These are phyloP conservation scores for Xylaria flabelliformis DNA, from an alignment of 495 filamentous ascomycete genomes.

Conservation along the genomic window DNA sequence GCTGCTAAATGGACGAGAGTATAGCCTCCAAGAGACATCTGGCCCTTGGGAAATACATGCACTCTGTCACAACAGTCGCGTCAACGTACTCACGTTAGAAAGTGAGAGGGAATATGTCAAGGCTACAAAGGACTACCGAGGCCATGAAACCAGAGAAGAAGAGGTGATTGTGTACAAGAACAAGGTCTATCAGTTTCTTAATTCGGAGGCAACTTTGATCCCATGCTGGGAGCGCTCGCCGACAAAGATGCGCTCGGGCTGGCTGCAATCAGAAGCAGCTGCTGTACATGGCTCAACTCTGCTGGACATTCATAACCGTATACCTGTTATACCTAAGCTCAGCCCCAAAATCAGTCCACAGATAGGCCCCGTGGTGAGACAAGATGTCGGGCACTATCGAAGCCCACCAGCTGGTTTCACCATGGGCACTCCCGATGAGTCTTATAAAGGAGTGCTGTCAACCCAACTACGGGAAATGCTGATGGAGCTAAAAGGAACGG, in stretches of 20 bases:
- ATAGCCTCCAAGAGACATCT: slow-evolving; percentile 18
- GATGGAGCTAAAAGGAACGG: not conserved
- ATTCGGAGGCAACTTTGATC: slow-evolving; percentile 26
- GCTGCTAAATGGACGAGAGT: not conserved
- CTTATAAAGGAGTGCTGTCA: not conserved
- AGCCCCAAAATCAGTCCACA: slow-evolving; percentile 2
- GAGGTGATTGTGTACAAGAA: slow-evolving; percentile 10
- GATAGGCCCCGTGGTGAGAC: not conserved
- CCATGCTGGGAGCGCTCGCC: slow-evolving; percentile 29
- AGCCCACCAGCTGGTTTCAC: no score
- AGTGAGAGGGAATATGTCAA: slow-evolving; percentile 15
- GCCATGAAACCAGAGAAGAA: slow-evolving; percentile 18
- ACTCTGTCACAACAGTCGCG: slow-evolving; percentile 32
- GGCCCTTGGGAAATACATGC: slow-evolving; percentile 36
- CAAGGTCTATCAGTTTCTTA: slow-evolving; percentile 24
- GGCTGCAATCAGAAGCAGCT: slow-evolving; percentile 29
- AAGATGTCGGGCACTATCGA: not conserved
- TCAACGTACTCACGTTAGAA: slow-evolving; percentile 24
- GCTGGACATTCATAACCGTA: slow-evolving; percentile 16
- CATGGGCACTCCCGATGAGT: not conserved
- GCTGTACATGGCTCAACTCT: slow-evolving; percentile 28
- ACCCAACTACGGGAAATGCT: not conserved
- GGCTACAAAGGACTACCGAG: slow-evolving; percentile 17
- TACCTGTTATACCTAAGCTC: not conserved
- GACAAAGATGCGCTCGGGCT: slow-evolving; percentile 23